Evolutionary conservation across 495 filamentous ascomycete species (phyloP).

Genomic region (Penicilliopsis zonata): DNA sequence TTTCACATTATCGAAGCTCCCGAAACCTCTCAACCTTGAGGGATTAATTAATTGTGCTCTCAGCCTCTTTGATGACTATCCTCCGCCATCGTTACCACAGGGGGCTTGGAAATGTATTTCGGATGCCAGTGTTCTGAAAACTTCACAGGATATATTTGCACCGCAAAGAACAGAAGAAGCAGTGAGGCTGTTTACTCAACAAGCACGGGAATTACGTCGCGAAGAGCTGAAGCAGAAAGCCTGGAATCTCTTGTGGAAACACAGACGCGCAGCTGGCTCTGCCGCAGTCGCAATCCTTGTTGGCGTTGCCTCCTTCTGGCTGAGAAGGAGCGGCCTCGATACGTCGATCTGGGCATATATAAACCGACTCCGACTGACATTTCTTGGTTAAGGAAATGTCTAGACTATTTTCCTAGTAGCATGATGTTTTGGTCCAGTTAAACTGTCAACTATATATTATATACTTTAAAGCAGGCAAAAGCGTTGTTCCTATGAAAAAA

Average conservation of each 20-base stretch:
- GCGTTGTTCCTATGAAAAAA: no score
- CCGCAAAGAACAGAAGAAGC: conserved; percentile 48
- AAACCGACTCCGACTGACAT: conserved; percentile 12
- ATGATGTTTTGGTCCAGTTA: no score
- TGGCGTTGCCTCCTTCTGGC: conserved; percentile 43
- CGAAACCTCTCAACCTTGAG: conserved; percentile 74
- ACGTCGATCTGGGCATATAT: conserved; percentile 26
- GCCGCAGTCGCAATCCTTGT: conserved; percentile 53
- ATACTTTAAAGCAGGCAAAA: no score
- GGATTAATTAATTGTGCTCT: conserved; percentile 53
- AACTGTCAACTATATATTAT: no score
- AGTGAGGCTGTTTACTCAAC: conserved; percentile 49
- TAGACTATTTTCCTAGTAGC: no score
- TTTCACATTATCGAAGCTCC: conserved; percentile 76
- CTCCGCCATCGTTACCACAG: conserved; percentile 57
- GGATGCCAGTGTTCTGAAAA: conserved; percentile 70
- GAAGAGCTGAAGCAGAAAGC: conserved; percentile 44
- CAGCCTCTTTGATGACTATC: conserved; percentile 47
- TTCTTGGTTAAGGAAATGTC: conserved; percentile 4
- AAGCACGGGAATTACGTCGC: conserved; percentile 54
- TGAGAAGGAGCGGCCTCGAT: conserved; percentile 34
- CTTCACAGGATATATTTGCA: conserved; percentile 40
- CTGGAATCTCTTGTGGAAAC: conserved; percentile 42
- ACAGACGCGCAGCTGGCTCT: conserved; percentile 43
- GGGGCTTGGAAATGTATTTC: conserved; percentile 62